A percentile compares a stretch with the other conserved stretches of the same genome.
These are phyloP conservation scores for Fennellomyces sp. DNA, from an alignment of 371 early-diverging fungal species.

Conservation along the genomic window DNA sequence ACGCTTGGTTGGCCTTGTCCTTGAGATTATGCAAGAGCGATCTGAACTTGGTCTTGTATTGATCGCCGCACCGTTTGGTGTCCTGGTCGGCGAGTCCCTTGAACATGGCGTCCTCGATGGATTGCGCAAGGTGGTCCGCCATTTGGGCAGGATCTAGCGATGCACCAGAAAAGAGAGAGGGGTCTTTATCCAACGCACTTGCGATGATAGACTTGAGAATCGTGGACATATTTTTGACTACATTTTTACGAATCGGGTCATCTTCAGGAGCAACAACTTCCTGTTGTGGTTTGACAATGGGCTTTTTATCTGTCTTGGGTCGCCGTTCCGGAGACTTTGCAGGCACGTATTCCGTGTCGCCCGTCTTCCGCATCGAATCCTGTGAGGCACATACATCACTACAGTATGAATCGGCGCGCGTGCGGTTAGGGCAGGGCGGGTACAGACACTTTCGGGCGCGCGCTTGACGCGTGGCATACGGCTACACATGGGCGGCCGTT, in stretches of 20 bases:
- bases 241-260: constrained; percentile 60
- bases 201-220: constrained; percentile 35
- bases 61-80: constrained; percentile 33
- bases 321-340: constrained; percentile 1
- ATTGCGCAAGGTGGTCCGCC: constrained; percentile 25
- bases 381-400: constrained; percentile 47
- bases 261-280: constrained; percentile 32
- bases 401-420: constrained; percentile 44
- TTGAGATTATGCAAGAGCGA: constrained; percentile 76
- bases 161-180: constrained; percentile 16
- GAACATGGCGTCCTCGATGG: constrained; percentile 44
- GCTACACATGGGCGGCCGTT: not conserved
- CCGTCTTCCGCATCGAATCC: constrained; percentile 11
- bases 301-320: constrained; percentile 2
- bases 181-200: constrained; percentile 26
- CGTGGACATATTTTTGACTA: constrained; percentile 53
- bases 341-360: constrained; percentile 18
- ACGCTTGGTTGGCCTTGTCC: constrained; percentile 70
- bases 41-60: constrained; percentile 79
- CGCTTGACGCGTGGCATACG: constrained; percentile 10
- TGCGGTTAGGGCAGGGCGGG: constrained; percentile 34
- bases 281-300: constrained; percentile 9
- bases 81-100: constrained; percentile 30
- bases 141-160: too few species aligned
- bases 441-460: constrained; percentile 31